These are phyloP conservation scores for Cercophora scortea DNA, from an alignment of 495 filamentous ascomycete genomes.

Conservation along the genomic window DNA sequence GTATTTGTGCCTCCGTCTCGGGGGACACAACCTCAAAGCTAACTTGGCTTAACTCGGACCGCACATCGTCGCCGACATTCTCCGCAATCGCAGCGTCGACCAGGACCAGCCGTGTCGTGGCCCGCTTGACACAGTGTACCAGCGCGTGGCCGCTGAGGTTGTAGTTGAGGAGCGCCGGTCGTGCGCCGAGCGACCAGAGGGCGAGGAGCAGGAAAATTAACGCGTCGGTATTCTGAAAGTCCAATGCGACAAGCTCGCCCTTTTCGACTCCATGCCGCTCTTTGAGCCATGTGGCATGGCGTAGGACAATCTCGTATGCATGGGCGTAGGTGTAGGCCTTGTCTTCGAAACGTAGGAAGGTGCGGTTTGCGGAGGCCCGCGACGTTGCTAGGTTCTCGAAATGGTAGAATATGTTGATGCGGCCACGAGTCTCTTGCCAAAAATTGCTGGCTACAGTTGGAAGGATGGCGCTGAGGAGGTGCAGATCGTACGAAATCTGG, in stretches of 20 bases:
- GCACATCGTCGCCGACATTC: slow-evolving; percentile 40
- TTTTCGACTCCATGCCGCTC: slow-evolving; percentile 58
- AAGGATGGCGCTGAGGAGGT: slow-evolving; percentile 43
- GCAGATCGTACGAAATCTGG: slow-evolving; percentile 57
- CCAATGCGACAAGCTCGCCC: slow-evolving; percentile 78
- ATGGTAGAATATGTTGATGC: slow-evolving; percentile 68
- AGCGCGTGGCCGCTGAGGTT: slow-evolving; percentile 73
- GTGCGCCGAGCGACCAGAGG: slow-evolving; percentile 81
- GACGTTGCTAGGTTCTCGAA: slow-evolving; percentile 63
- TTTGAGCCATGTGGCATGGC: slow-evolving; percentile 79
- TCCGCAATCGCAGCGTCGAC: slow-evolving; percentile 61
- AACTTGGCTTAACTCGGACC: slow-evolving; percentile 34
- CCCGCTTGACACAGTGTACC: slow-evolving; percentile 68
- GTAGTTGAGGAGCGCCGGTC: slow-evolving; percentile 93
- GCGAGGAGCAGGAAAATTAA: slow-evolving; percentile 82
- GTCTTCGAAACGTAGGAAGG: slow-evolving; percentile 70
- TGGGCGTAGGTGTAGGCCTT: slow-evolving; percentile 74
- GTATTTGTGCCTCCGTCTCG: slow-evolving; percentile 55
- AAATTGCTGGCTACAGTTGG: slow-evolving; percentile 32
- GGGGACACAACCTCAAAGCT: slow-evolving; percentile 55
- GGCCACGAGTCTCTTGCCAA: slow-evolving; percentile 46
- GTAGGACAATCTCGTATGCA: slow-evolving; percentile 64
- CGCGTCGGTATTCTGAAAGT: slow-evolving; percentile 78
- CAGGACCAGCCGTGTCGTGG: slow-evolving; percentile 61
- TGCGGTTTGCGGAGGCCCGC: slow-evolving; percentile 44